These are phyloP conservation scores for Nannochloropsis limnetica DNA, from an alignment of 352 stramenopile species.

Conservation along the genomic window DNA sequence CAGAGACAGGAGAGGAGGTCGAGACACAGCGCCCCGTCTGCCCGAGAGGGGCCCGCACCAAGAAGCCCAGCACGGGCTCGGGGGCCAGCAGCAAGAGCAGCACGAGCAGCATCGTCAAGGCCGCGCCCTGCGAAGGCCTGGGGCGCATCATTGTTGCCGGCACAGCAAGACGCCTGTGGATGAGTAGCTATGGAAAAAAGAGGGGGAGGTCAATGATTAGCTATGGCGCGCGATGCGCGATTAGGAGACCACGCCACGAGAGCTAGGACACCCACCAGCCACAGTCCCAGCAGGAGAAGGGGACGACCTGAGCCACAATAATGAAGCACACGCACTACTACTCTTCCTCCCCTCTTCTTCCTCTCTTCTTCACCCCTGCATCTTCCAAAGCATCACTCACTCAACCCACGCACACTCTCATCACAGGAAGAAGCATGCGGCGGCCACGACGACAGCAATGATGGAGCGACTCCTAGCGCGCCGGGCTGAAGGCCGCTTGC, in stretches of 20 bases:
- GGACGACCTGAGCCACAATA: too few relatives aligned
- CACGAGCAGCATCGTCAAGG: neutral
- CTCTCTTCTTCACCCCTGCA: neutral
- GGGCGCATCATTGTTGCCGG: neutral
- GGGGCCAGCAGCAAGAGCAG: neutral
- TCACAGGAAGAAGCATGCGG: neutral
- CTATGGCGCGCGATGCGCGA: too few relatives aligned
- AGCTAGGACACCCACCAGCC: too few relatives aligned
- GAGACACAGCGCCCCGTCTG: neutral
- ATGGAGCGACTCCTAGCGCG: neutral
- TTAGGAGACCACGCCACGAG: too few relatives aligned
- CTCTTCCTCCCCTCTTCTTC: neutral
- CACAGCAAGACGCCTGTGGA: neutral
- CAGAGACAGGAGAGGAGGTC: neutral
- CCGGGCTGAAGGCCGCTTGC: neutral
- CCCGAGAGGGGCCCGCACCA: neutral
- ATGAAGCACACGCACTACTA: too few relatives aligned
- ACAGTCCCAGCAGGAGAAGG: too few relatives aligned
- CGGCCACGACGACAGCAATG: neutral
- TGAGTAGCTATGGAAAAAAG: neutral
- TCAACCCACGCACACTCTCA: neutral
- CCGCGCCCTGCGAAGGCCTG: neutral
- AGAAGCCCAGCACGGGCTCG: neutral
- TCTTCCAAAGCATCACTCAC: too few relatives aligned
- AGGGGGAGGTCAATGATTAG: neutral